Conservation (phyloP, 352 stramenopile genomes). For the Plasmopara halstedii region DNA sequence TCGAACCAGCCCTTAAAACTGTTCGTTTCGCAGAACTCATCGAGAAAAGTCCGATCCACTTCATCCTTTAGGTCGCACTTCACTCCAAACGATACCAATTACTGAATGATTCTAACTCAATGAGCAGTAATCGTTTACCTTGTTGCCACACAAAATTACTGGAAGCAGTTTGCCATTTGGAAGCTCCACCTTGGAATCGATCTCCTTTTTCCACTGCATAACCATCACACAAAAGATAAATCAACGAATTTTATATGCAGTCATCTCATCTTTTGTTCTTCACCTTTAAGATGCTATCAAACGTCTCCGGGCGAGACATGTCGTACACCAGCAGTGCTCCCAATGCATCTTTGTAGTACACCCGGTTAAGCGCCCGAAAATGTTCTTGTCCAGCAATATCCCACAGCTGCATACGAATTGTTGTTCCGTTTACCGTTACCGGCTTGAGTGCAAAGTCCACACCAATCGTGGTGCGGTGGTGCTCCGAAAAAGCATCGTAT, state of each 20-base stretch:
- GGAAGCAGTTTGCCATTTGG: conserved; percentile 87
- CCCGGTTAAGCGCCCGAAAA: conserved; percentile 88
- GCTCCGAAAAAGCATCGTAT: conserved; percentile 87
- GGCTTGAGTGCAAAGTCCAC: conserved; percentile 91
- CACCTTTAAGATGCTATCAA: conserved; percentile 84
- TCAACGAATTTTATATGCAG: background rate
- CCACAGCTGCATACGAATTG: conserved; percentile 90
- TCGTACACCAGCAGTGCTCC: conserved; percentile 91
- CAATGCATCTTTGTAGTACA: conserved; percentile 92
- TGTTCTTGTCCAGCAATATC: conserved; percentile 92
- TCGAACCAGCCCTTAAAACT: conserved; percentile 90
- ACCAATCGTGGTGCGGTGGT: conserved; percentile 90
- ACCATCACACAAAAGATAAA: background rate
- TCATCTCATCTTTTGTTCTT: background rate
- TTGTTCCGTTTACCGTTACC: conserved; percentile 79
- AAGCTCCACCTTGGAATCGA: conserved; percentile 89
- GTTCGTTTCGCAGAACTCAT: conserved; percentile 85
- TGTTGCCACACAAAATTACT: conserved; percentile 91
- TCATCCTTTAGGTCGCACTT: conserved; percentile 82
- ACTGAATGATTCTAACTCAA: background rate
- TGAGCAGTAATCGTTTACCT: conserved; percentile 32
- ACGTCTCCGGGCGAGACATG: conserved; percentile 86
- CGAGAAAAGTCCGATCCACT: conserved; percentile 67
- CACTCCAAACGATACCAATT: conserved; percentile 1
- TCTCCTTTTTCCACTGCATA: conserved; percentile 90